Percentiles rank a stretch among this genome's conserved stretches.
Conservation (phyloP, 2,329 filamentous ascomycete genomes). For the Polychaeton citri region DNA sequence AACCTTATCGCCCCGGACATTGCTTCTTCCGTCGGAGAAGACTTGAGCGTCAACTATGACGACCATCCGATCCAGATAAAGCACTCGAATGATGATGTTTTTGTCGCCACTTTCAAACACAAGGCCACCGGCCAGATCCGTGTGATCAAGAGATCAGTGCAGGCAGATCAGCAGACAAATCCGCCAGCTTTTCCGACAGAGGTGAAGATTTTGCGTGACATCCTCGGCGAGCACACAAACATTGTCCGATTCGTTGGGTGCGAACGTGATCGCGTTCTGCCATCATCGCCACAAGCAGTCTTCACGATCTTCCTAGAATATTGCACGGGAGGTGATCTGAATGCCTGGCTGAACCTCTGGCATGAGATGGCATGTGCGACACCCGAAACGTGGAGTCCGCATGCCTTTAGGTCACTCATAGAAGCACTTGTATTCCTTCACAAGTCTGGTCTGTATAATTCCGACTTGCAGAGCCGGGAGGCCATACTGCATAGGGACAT, state of each 20-base stretch:
- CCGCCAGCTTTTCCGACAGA: background rate
- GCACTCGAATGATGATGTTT: background rate
- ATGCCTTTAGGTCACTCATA: background rate
- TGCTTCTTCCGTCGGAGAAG: background rate
- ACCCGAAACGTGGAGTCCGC: background rate
- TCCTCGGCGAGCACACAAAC: background rate
- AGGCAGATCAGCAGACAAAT: no score
- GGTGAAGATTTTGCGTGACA: background rate
- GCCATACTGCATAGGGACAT: background rate
- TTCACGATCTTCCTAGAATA: background rate
- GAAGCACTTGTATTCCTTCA: background rate
- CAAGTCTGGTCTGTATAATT: no score
- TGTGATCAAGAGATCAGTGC: background rate
- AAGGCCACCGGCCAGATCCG: background rate
- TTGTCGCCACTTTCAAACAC: background rate
- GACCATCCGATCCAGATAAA: background rate
- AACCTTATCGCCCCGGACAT: no score
- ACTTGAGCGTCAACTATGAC: background rate
- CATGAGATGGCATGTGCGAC: background rate
- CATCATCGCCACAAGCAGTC: background rate
- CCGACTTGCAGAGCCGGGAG: no score
- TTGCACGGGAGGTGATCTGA: background rate
- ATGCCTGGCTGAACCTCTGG: background rate
- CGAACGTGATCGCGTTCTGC: background rate
- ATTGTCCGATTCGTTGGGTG: background rate